Conservation (phyloP, 352 stramenopile species). For the Elongisporangium senticosum region DNA sequence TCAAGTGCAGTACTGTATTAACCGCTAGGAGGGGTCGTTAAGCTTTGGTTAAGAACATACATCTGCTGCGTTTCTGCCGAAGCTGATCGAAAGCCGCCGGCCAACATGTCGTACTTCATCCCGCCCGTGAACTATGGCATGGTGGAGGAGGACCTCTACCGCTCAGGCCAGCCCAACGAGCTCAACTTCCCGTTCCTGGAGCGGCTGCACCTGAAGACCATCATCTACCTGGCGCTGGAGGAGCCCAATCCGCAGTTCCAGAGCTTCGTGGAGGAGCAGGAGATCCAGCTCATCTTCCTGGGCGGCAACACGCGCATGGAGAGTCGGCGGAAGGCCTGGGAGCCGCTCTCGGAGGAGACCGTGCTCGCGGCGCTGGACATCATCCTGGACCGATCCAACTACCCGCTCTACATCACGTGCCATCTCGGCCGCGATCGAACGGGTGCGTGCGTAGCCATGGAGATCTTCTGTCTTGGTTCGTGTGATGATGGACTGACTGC, state of each 20-base stretch:
- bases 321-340: slow-evolving; percentile 82
- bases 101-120: slow-evolving; percentile 87
- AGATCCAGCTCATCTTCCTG: slow-evolving; percentile 85
- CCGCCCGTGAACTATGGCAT: slow-evolving; percentile 91
- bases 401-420: slow-evolving; percentile 89
- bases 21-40: neutral
- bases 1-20: neutral
- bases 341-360: slow-evolving; percentile 84
- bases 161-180: slow-evolving; percentile 87
- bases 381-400: slow-evolving; percentile 86
- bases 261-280: slow-evolving; percentile 89
- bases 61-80: neutral
- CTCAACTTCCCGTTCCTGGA: slow-evolving; percentile 92
- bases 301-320: slow-evolving; percentile 87
- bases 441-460: slow-evolving; percentile 37
- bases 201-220: slow-evolving; percentile 84
- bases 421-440: slow-evolving; percentile 88
- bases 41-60: too few species aligned
- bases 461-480: neutral
- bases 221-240: slow-evolving; percentile 89
- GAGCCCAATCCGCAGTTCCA: slow-evolving; percentile 87
- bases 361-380: slow-evolving; percentile 87
- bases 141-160: slow-evolving; percentile 90
- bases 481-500: neutral
- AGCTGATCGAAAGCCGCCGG: neutral